Base-by-base conservation (phyloP, 2,329 filamentous ascomycete species). In the Coleophoma crateriformis region DNA sequence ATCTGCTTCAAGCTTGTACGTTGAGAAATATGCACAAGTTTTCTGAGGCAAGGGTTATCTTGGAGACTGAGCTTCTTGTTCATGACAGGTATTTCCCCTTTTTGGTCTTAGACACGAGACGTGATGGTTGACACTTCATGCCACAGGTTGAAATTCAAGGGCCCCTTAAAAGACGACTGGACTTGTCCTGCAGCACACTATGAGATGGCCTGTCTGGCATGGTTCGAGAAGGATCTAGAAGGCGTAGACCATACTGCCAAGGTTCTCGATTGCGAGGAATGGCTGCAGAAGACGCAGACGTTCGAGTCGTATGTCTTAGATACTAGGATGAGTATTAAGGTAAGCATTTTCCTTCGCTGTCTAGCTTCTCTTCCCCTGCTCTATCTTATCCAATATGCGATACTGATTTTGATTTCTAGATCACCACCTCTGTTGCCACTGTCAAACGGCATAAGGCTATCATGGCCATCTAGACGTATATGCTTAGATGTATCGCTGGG, bases 191-290 rank as follows among this genome's bases (percentile, higher is more conserved):
- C 84, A 1, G 90, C 87, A 1, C 77, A 89, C 57, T 96, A 96
- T 67, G 94, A 99, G 68, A 81, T 94, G 72, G 90, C 84, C 0
- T 89, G 87, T 7, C 81, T 88, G 48, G 72, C 85, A 1, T 99
- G 92, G 91, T 76, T 79, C 50, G 86, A 92, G 60, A 76, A 66
- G 32, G 62, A 64, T 22, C 47, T 65, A 5, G 49, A 55, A 6
- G 59, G 54, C 14, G 46, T 19, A 7, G 61, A 67, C 32, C 67
- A 71, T 1, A 65, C 64, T 6, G 54, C 58, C 3, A 79, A 79
- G 66, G 63, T 84, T 22, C 67, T 78, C 15, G 79, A 85, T 60
- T 88, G 85, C 62, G 76, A 81, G 55, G 70, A 74, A 45, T 82
- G 82, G 68, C 69, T 94, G 17, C 78, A 85, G 27, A 83, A 83